Base-by-base conservation (phyloP, 306 rosid species). In the Quillaja saponaria region DNA sequence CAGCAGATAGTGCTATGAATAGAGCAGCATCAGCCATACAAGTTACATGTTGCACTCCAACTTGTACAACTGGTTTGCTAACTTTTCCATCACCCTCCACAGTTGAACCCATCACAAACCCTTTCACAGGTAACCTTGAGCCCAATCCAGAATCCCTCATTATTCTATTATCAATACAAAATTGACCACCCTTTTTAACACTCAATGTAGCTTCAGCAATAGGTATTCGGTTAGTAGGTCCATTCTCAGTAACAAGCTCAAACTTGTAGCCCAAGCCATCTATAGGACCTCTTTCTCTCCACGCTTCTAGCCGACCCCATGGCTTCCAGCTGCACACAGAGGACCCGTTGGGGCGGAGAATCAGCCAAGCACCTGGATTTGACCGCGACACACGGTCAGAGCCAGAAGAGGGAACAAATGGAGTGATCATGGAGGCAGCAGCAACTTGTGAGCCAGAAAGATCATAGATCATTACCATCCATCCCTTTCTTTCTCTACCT, bases 21-120 rank as follows among this genome's bases (percentile, higher is more conserved):
- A 92, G 64, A 66, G 96, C 98, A 52, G 96, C 96, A 63, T 92
- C 98, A 46, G 96, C 85, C 96, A 80, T 92, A 68, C 96, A 92
- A 0, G 95, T 84, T 39, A 92, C 98, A 71, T 88, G 95, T 45
- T 82, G 87, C 42, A 76, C 82, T 0, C 95, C 96, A n/a, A 92
- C 96, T 55, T 86, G 90, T 2, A 92, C 96, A 19, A 76, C 50
- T 0, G 97, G 97, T 63, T 84, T 85, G 61, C 97, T 91, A 3
- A 82, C 71, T 66, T 82, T 88, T 6, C 96, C 90, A 80, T 86
- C 95, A 20, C 98, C 98, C 14, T 81, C 95, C 15, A 92, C 95
- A 3, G 75, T 86, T 3, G 98, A 92, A 3, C 84, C 80, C 95
- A 85, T 86, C 54, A 88, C 98, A 48, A 92, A 92, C 6, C 97